Percentiles rank a stretch among this genome's conserved stretches.
phyloP scores from a whole-genome alignment of 352 stramenopile species.

The Phytophthora melonis region DNA sequence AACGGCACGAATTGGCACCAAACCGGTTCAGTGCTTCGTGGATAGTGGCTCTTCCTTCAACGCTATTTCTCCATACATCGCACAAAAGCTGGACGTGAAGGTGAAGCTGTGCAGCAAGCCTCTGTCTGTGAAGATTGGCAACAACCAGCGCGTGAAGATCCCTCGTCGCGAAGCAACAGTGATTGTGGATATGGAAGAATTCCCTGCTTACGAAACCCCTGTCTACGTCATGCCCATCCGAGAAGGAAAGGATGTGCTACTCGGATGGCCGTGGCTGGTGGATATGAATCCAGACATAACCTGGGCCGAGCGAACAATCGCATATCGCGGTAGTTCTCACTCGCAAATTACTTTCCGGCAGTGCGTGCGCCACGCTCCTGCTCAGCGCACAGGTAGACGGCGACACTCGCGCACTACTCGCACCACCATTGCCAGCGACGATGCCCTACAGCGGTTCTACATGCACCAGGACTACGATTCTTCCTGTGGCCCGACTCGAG shows the following conservation, averaged over 20 bases:
- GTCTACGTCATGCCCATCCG: conserved; percentile 10
- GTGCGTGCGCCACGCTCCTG: too few species aligned
- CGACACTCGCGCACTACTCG: too few species aligned
- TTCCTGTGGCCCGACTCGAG: background rate
- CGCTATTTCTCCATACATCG: conserved; percentile 1
- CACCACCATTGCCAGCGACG: too few species aligned
- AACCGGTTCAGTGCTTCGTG: conserved; percentile 11
- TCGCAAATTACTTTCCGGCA: too few species aligned
- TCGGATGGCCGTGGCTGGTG: too few species aligned
- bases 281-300: too few species aligned
- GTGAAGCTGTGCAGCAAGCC: background rate
- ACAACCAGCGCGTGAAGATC: conserved; percentile 3
- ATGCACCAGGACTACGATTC: conserved; percentile 17
- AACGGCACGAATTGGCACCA: background rate
- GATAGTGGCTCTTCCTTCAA: conserved; percentile 13
- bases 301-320: too few species aligned
- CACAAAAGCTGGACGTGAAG: background rate
- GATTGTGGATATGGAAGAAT: background rate
- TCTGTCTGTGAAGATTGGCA: conserved; percentile 3
- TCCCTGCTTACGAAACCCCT: background rate
- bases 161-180: background rate
- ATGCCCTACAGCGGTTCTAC: too few species aligned
- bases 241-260: conserved; percentile 2
- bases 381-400: too few species aligned
- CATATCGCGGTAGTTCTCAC: too few species aligned